Evolutionary conservation across 2,329 filamentous ascomycete genomes (phyloP).

Genomic region (Calonectria crousiana): DNA sequence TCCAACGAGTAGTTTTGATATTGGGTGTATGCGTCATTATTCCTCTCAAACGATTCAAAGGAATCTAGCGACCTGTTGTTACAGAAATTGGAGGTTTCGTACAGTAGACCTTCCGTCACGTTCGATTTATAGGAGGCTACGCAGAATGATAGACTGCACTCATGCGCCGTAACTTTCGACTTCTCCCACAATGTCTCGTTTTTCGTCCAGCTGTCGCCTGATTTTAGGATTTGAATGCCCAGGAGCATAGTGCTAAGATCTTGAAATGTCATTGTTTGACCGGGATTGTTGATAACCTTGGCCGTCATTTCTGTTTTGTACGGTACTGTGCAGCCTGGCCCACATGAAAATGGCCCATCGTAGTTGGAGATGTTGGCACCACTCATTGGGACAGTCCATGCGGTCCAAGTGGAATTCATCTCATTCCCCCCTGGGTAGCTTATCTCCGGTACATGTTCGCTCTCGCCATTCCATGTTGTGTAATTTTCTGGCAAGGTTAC

Average conservation of each 20-base stretch:
- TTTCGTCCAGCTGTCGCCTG: neutral
- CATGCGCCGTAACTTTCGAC: neutral
- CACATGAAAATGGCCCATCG: neutral
- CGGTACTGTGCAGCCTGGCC: neutral
- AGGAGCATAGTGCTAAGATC: slow-evolving; percentile 17
- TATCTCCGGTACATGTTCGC: neutral
- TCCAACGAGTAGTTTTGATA: slow-evolving; percentile 16
- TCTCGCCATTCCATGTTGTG: neutral
- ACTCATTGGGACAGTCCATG: neutral
- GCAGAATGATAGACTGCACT: slow-evolving; percentile 29
- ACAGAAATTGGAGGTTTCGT: slow-evolving; percentile 9
- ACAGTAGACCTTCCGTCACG: slow-evolving; percentile 7
- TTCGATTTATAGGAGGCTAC: slow-evolving; percentile 11
- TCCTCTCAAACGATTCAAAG: neutral
- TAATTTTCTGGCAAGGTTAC: neutral
- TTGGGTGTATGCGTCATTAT: neutral
- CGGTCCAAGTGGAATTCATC: neutral
- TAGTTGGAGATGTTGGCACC: slow-evolving; percentile 1
- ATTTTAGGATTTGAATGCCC: slow-evolving; percentile 16
- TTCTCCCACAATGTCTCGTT: slow-evolving; percentile 24
- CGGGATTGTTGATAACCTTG: slow-evolving; percentile 15
- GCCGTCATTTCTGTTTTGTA: slow-evolving; percentile 4
- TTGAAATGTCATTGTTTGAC: slow-evolving; percentile 3
- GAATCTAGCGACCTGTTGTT: neutral
- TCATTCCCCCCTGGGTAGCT: neutral